These are phyloP conservation scores for Theileria sp. DNA, from an alignment of 169 alveolate genomes.

Conservation along the genomic window DNA sequence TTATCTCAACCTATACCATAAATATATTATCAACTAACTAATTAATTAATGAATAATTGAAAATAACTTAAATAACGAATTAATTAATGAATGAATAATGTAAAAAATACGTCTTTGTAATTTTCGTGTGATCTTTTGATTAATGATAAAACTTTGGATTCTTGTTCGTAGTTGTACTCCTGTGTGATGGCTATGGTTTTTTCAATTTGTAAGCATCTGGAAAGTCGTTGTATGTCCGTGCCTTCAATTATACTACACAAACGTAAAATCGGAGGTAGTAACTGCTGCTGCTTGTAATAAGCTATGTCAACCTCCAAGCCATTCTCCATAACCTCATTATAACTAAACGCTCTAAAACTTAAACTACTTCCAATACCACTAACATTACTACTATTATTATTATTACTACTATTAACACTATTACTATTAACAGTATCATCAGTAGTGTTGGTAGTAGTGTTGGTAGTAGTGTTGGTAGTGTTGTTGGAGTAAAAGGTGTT, in stretches of 20 bases:
- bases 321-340: constrained; percentile 82
- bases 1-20: constrained; percentile 30
- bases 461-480: not conserved
- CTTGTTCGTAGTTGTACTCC: constrained; percentile 55
- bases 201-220: constrained; percentile 55
- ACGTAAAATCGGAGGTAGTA: constrained; percentile 89
- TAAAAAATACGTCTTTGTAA: constrained; percentile 23
- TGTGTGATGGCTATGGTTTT: constrained; percentile 11
- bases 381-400: no score
- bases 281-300: constrained; percentile 90
- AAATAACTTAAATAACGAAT: no score
- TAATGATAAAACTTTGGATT: constrained; percentile 54
- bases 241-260: constrained; percentile 89
- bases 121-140: constrained; percentile 52
- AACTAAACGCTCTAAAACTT: constrained; percentile 85
- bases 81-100: no score
- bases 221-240: constrained; percentile 77
- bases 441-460: constrained; percentile 19
- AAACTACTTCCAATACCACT: constrained; percentile 45
- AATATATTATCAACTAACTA: not conserved
- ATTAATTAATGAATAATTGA: not conserved
- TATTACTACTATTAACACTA: no score
- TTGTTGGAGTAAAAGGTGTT: not conserved
- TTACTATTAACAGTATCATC: not conserved
- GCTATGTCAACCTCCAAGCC: constrained; percentile 81